These are phyloP conservation scores for Cyberlindnera nakhonratchasimensis DNA, from an alignment of 805 yeast genomes.

Conservation along the genomic window DNA sequence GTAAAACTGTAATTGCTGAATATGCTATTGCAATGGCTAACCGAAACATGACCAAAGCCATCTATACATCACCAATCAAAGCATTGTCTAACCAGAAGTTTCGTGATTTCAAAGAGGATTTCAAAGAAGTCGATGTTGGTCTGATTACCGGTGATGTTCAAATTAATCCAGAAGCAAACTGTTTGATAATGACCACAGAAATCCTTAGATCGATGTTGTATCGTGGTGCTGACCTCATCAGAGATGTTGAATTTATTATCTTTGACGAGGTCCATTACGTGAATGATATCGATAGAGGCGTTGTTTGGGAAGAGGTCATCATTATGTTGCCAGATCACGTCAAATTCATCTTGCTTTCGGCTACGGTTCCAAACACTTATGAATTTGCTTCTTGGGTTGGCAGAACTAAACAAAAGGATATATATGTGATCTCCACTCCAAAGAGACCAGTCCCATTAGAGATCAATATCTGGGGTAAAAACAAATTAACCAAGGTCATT, in stretches of 20 bases:
- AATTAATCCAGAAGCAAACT: constrained; percentile 93
- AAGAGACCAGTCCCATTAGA: constrained; percentile 96
- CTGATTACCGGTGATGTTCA: constrained; percentile 97
- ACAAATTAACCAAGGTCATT: constrained; percentile 66
- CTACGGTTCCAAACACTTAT: constrained; percentile 97
- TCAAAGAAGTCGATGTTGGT: constrained; percentile 84
- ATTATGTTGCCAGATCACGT: constrained; percentile 97
- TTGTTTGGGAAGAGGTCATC: constrained; percentile 98
- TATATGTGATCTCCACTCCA: constrained; percentile 93
- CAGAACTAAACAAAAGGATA: constrained; percentile 91
- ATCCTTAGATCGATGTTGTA: constrained; percentile 93
- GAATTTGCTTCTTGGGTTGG: constrained; percentile 99
- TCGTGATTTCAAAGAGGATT: constrained; percentile 78
- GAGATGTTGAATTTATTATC: constrained; percentile 96
- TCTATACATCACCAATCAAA: constrained; percentile 93
- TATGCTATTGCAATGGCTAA: constrained; percentile 97
- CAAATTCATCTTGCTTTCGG: constrained; percentile 84
- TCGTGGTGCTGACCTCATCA: constrained; percentile 91
- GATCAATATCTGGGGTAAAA: constrained; percentile 80
- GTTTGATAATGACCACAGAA: constrained; percentile 97
- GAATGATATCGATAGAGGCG: constrained; percentile 95
- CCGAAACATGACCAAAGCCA: constrained; percentile 94
- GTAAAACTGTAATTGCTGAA: constrained; percentile 97
- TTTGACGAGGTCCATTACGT: constrained; percentile 98
- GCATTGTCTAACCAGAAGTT: constrained; percentile 89